These are phyloP conservation scores for Hypoxylon lienhwacheense DNA, from an alignment of 495 filamentous ascomycete genomes.

Conservation along the genomic window DNA sequence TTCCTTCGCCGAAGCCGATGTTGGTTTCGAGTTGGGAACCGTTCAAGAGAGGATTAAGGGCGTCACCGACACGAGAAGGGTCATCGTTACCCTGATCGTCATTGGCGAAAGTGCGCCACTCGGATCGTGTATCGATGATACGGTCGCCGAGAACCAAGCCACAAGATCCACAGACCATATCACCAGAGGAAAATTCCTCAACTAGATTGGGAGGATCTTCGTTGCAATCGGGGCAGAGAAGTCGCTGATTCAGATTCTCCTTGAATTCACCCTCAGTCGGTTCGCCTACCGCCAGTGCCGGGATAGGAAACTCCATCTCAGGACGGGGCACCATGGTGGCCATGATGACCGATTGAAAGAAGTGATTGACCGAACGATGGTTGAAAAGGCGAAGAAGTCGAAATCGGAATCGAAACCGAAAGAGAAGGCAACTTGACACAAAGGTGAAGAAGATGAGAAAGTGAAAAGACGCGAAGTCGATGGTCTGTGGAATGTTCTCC, in stretches of 20 bases:
- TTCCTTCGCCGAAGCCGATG: slow-evolving; percentile 79
- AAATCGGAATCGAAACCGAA: no score
- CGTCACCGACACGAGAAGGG: slow-evolving; percentile 96
- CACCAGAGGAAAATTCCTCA: slow-evolving; percentile 88
- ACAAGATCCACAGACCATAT: slow-evolving; percentile 89
- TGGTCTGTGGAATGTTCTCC: slow-evolving; percentile 24
- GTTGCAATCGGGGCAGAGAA: slow-evolving; percentile 88
- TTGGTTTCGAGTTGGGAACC: slow-evolving; percentile 90
- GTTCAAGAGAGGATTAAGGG: slow-evolving; percentile 80
- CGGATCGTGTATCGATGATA: slow-evolving; percentile 90
- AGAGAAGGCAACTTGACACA: slow-evolving; percentile 7
- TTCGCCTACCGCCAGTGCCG: background rate
- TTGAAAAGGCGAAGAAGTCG: no score
- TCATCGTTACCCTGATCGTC: slow-evolving; percentile 94
- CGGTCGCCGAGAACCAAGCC: slow-evolving; percentile 89
- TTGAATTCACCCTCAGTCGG: slow-evolving; percentile 36
- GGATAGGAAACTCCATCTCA: slow-evolving; percentile 23
- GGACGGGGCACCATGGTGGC: slow-evolving; percentile 15
- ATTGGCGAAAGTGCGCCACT: slow-evolving; percentile 98
- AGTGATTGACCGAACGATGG: no score
- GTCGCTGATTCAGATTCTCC: slow-evolving; percentile 75
- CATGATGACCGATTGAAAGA: slow-evolving; percentile 22
- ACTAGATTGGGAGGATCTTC: slow-evolving; percentile 88
- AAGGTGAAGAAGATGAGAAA: slow-evolving; percentile 6
- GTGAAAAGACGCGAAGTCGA: slow-evolving; percentile 8